Percentiles rank a stretch among this genome's conserved stretches.
phyloP scores from a whole-genome alignment of 1,139 yeast species.

The Wickerhamomyces sp. region DNA sequence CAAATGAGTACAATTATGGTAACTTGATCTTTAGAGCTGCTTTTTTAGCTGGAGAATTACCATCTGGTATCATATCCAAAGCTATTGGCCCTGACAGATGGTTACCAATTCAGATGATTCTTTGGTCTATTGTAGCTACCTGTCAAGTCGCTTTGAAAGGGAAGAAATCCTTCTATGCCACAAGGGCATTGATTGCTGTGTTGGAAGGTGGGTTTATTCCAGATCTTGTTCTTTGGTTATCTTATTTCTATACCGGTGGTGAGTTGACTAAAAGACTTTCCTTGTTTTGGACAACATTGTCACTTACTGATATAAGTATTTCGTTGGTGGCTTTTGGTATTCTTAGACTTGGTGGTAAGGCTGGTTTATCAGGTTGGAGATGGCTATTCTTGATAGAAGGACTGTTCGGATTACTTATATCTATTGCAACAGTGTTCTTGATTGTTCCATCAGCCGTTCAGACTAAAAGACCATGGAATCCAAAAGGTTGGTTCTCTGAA shows the following conservation, averaged over 20 bases:
- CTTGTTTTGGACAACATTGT: background rate
- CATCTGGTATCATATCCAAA: slow-evolving; percentile 38
- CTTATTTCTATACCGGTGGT: slow-evolving; percentile 45
- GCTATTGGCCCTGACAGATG: slow-evolving; percentile 48
- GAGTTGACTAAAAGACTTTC: slow-evolving; percentile 2
- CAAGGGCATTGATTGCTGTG: slow-evolving; percentile 43
- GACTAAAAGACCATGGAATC: slow-evolving; percentile 40
- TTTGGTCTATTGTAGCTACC: slow-evolving; percentile 48
- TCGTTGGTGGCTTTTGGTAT: background rate
- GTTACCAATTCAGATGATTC: slow-evolving; percentile 46
- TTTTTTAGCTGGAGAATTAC: slow-evolving; percentile 46
- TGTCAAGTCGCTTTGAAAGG: slow-evolving; percentile 40
- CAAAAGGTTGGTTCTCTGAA: slow-evolving; percentile 57
- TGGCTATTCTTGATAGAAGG: too few species aligned
- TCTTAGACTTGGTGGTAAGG: background rate
- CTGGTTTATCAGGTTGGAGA: background rate
- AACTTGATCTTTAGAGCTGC: slow-evolving; percentile 40
- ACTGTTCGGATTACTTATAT: slow-evolving; percentile 48
- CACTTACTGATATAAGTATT: background rate
- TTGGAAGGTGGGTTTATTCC: slow-evolving; percentile 56
- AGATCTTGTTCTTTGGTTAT: slow-evolving; percentile 46
- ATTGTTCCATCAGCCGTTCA: slow-evolving; percentile 55
- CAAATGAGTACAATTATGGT: slow-evolving; percentile 45
- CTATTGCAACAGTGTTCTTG: slow-evolving; percentile 42
- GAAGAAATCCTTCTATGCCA: slow-evolving; percentile 34